These are phyloP conservation scores for Hyaloscypha bicolor DNA, from an alignment of 495 filamentous ascomycete genomes.

Conservation along the genomic window DNA sequence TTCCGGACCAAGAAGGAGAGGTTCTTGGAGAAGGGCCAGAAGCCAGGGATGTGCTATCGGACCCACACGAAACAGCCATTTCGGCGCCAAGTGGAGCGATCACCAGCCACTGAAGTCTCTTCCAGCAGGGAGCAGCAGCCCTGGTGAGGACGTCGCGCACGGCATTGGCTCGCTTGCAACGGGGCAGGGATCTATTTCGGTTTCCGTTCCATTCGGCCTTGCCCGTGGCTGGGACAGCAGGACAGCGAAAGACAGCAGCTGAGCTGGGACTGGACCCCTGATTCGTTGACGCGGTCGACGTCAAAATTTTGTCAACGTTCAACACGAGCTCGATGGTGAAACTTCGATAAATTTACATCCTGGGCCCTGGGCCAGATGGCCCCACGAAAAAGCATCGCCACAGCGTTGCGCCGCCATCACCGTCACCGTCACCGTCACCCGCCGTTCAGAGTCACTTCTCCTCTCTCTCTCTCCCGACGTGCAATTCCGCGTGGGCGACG, in stretches of 20 bases:
- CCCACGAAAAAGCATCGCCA: not conserved
- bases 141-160: not conserved
- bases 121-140: not conserved
- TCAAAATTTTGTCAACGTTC: not conserved
- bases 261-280: too few species aligned
- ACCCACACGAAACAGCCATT: constrained; percentile 23
- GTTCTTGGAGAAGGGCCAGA: not conserved
- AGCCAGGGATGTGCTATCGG: not conserved
- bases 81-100: constrained; percentile 16
- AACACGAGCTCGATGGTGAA: not conserved
- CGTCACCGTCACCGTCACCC: not conserved
- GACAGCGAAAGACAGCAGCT: too few species aligned
- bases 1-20: constrained; percentile 2
- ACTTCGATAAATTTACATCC: not conserved
- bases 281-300: too few species aligned
- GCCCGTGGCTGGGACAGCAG: too few species aligned
- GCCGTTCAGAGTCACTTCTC: not conserved
- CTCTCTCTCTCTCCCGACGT: not conserved
- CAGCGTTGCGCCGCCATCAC: not conserved
- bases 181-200: not conserved
- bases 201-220: too few species aligned
- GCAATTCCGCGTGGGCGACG: not conserved
- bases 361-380: not conserved
- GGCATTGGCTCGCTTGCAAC: not conserved
- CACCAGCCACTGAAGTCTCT: not conserved